Conservation (phyloP, 345 rosid genomes). For the Luvunga scandens region DNA sequence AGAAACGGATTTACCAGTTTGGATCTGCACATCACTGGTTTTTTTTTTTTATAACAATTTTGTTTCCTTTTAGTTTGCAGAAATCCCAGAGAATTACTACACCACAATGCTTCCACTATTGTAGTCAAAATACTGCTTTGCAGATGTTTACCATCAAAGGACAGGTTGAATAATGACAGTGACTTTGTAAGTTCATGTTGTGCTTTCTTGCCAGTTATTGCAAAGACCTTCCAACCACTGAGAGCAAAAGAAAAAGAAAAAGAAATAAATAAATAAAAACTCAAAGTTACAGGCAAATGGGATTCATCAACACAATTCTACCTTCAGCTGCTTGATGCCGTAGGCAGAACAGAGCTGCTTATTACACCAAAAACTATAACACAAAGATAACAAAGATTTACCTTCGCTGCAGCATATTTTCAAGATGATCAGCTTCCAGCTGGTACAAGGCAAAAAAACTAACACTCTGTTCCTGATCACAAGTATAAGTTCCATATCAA, state of each 20-base stretch:
- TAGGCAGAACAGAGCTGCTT: neutral
- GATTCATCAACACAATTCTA: neutral
- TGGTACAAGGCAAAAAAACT: conserved; percentile 94
- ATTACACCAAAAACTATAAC: neutral
- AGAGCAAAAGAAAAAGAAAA: neutral
- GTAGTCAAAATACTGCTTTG: conserved; percentile 2
- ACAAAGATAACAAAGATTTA: conserved; percentile 17
- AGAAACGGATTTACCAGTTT: neutral
- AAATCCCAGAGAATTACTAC: neutral
- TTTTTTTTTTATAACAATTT: neutral
- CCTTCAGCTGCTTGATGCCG: neutral
- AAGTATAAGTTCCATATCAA: conserved; percentile 27
- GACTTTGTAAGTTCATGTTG: conserved; percentile 74
- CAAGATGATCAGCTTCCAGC: conserved; percentile 90
- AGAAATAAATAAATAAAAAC: neutral
- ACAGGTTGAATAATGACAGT: conserved; percentile 63
- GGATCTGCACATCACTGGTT: neutral
- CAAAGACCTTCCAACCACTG: conserved; percentile 91
- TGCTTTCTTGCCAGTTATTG: conserved; percentile 80
- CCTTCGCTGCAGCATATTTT: conserved; percentile 69
- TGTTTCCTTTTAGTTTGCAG: neutral
- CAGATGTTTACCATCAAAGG: conserved; percentile 68
- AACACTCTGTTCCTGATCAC: conserved; percentile 72
- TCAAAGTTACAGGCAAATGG: neutral
- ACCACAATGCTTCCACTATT: neutral